Conservation (phyloP, 1,139 yeast genomes). For the Sugiyamaella sp. region DNA sequence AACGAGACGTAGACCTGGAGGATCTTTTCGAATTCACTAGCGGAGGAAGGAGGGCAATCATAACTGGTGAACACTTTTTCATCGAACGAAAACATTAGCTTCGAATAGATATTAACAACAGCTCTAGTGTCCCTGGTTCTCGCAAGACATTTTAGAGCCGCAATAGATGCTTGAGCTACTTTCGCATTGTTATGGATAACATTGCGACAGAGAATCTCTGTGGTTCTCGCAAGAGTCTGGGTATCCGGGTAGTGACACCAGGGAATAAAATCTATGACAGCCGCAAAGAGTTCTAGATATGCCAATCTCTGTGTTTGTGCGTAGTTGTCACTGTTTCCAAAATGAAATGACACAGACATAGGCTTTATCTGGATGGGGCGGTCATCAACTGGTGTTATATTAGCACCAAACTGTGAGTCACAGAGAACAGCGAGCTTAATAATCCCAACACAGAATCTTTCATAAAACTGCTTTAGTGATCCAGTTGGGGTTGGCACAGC, state of each 20-base stretch:
- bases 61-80: conserved; percentile 51
- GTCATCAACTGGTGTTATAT: conserved; percentile 29
- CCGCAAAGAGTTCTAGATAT: conserved; percentile 66
- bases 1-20: conserved; percentile 76
- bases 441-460: conserved; percentile 70
- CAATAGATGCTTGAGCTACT: conserved; percentile 64
- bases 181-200: conserved; percentile 66
- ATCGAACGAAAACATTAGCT: conserved; percentile 76
- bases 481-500: conserved; percentile 27
- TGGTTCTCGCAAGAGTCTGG: conserved; percentile 58
- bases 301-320: conserved; percentile 41
- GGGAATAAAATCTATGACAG: conserved; percentile 68
- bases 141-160: conserved; percentile 67
- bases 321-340: conserved; percentile 47
- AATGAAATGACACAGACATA: conserved; percentile 52
- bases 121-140: conserved; percentile 70
- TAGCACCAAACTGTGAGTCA: conserved; percentile 50
- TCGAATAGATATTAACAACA: conserved; percentile 73
- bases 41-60: conserved; percentile 49
- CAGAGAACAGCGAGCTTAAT: conserved; percentile 59
- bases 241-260: conserved; percentile 63
- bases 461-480: conserved; percentile 52
- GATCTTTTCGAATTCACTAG: conserved; percentile 62
- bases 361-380: conserved; percentile 37
- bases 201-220: conserved; percentile 76